Base-by-base conservation (phyloP, 306 rosid species). In the Cicer bijugum region DNA sequence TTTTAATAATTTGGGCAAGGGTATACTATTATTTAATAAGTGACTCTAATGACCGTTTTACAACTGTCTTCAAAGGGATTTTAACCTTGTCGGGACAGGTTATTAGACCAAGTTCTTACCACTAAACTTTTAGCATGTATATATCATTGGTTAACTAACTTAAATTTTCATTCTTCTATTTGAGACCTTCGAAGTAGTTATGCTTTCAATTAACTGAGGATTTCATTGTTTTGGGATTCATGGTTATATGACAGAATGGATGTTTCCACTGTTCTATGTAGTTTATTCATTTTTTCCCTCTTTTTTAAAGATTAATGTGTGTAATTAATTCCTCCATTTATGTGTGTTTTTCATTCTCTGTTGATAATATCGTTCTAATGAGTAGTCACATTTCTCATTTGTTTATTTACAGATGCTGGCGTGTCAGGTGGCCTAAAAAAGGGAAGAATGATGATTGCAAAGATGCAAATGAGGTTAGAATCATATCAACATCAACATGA, bases 401-500 rank as follows among this genome's bases (percentile, higher is more conserved):
- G 53, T 52, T 43, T 58, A 67, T 43, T 67, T 74, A 84, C 85
- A 91, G 99, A 85, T 94, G 99, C 82, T 94, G 99, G 97, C 87
- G 97, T 75, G 91, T 94, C 52, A 89, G 60, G 71, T 94, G 98
- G 98, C 98, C 97, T 43, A 86, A 74, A 88, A 91, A 84, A 86
- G 81, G 78, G 64, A 84, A 71, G 20, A 50, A 1, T 14, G 85
- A 79, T 14, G 38, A 84, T 76, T 91, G 84, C 84, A 94, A 94
- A 87, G 99, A 94, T 87, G 99, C 99, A 62, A 94, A 94, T 81
- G 97, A 94, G 96, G 99, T 90, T 43, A 52, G 86, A 44, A 28
- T 28, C 5, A 28, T 57, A 4, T 48, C 6, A 33, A 23, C 63
- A n/a, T 78, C 6, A 33, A 23, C 63, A n/a, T 78, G 64, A 74